Percentiles rank a stretch among this genome's conserved stretches.
phyloP scores from a whole-genome alignment of 2,329 filamentous ascomycete genomes.

The Whalleya microplaca region DNA sequence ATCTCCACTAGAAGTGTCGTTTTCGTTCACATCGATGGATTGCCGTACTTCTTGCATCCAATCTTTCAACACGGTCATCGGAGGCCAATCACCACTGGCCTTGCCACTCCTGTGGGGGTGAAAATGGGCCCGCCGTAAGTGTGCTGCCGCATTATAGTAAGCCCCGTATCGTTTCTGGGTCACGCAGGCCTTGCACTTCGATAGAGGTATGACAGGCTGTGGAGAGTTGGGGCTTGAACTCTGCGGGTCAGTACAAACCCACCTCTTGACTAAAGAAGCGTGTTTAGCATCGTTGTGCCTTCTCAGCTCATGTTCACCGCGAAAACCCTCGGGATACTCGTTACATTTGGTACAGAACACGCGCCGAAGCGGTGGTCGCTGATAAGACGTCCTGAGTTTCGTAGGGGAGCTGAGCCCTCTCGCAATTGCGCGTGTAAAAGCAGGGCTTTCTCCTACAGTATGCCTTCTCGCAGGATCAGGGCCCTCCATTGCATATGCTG shows the following conservation, averaged over 20 bases:
- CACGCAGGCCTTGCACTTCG: slow-evolving; percentile 60
- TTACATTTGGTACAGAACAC: slow-evolving; percentile 79
- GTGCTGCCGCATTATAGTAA: slow-evolving; percentile 64
- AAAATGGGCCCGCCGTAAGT: slow-evolving; percentile 61
- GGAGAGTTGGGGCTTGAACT: slow-evolving; percentile 41
- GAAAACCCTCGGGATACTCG: slow-evolving; percentile 83
- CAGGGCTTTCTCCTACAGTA: slow-evolving; percentile 51
- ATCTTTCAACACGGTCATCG: slow-evolving; percentile 60
- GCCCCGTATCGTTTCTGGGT: slow-evolving; percentile 61
- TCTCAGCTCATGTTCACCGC: slow-evolving; percentile 84
- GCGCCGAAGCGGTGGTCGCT: slow-evolving; percentile 65
- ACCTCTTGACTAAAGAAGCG: slow-evolving; percentile 57
- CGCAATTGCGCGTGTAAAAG: slow-evolving; percentile 43
- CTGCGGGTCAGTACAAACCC: slow-evolving; percentile 59
- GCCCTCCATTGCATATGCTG: slow-evolving; percentile 31
- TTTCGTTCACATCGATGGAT: slow-evolving; percentile 48
- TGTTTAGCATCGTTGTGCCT: slow-evolving; percentile 67
- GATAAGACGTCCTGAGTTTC: slow-evolving; percentile 50
- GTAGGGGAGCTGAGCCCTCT: slow-evolving; percentile 48
- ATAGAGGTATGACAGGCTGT: slow-evolving; percentile 55
- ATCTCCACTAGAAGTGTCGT: slow-evolving; percentile 55
- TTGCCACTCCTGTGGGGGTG: slow-evolving; percentile 59
- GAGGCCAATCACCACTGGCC: slow-evolving; percentile 61
- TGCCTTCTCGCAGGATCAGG: slow-evolving; percentile 44
- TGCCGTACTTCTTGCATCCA: slow-evolving; percentile 65